Conservation (phyloP, 176 grass and related monocot genomes). For the Rhynchospora pubera region DNA sequence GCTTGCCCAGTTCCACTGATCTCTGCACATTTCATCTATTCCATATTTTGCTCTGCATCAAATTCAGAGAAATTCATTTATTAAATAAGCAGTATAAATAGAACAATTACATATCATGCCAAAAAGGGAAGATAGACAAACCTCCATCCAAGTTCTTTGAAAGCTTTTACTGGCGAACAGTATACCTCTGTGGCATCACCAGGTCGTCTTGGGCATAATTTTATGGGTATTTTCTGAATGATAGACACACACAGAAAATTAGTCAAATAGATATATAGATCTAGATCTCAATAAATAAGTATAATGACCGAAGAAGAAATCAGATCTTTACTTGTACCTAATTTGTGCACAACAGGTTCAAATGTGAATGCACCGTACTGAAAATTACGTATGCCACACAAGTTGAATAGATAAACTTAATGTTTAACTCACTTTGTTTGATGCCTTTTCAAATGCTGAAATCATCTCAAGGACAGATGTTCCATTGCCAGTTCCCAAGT, state of each 20-base stretch:
- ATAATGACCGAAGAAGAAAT: no score
- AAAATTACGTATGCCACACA: no score
- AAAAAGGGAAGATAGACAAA: not conserved
- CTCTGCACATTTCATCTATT: slow-evolving; percentile 38
- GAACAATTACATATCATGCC: not conserved
- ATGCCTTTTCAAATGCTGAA: slow-evolving; percentile 23
- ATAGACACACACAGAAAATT: not conserved
- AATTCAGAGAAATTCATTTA: not conserved
- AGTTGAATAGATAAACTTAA: not conserved
- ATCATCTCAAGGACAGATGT: slow-evolving; percentile 27
- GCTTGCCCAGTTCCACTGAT: slow-evolving; percentile 42
- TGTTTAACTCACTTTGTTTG: slow-evolving; percentile 12
- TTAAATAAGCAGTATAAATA: not conserved
- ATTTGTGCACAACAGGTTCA: no score
- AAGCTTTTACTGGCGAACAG: slow-evolving; percentile 26
- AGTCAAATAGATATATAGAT: not conserved
- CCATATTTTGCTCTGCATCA: slow-evolving; percentile 32
- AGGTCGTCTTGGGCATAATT: slow-evolving; percentile 20
- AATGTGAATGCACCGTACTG: no score
- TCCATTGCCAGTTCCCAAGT: slow-evolving; percentile 22
- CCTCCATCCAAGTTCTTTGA: slow-evolving; percentile 33
- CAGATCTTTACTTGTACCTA: no score
- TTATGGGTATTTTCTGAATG: slow-evolving; percentile 27
- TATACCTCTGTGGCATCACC: slow-evolving; percentile 30
- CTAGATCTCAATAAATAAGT: no score